Conservation (phyloP, 2,329 filamentous ascomycete genomes). For the Trichophyton benhamiae region DNA sequence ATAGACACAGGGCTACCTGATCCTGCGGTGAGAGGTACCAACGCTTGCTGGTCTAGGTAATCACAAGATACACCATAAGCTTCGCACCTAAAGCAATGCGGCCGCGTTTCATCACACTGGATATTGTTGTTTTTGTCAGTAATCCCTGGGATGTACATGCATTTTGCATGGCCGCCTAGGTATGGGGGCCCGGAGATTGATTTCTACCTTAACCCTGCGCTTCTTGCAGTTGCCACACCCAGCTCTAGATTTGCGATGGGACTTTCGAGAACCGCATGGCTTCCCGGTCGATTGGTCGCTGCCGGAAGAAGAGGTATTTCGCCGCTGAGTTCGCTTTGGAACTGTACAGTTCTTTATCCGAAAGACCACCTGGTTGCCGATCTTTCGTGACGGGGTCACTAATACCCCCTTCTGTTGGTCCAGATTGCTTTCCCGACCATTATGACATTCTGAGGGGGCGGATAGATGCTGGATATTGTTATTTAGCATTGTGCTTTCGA, state of each 20-base stretch:
- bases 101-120: slow-evolving; percentile 27
- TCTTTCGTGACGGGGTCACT: slow-evolving; percentile 8
- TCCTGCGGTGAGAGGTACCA: not conserved
- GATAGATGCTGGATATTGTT: not conserved
- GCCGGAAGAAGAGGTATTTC: not conserved
- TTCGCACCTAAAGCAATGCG: slow-evolving; percentile 22
- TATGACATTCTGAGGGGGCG: not conserved
- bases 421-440: not conserved
- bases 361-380: slow-evolving; percentile 15
- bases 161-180: not conserved
- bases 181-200: not conserved
- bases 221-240: slow-evolving; percentile 26
- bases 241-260: slow-evolving; percentile 26
- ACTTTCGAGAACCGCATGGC: slow-evolving; percentile 20
- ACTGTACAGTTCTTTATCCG: slow-evolving; percentile 9
- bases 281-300: slow-evolving; percentile 7
- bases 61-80: slow-evolving; percentile 22
- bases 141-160: not conserved
- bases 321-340: slow-evolving; percentile 1
- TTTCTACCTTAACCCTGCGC: slow-evolving; percentile 25
- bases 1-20: not conserved
- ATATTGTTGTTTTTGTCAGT: not conserved
- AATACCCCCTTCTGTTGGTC: not conserved
- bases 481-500: not conserved
- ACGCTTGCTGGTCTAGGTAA: slow-evolving; percentile 14